Percentiles rank a stretch among this genome's conserved stretches.
Evolutionary conservation across 1,139 yeast species (phyloP).

Genomic region (Diutina rugosa): DNA sequence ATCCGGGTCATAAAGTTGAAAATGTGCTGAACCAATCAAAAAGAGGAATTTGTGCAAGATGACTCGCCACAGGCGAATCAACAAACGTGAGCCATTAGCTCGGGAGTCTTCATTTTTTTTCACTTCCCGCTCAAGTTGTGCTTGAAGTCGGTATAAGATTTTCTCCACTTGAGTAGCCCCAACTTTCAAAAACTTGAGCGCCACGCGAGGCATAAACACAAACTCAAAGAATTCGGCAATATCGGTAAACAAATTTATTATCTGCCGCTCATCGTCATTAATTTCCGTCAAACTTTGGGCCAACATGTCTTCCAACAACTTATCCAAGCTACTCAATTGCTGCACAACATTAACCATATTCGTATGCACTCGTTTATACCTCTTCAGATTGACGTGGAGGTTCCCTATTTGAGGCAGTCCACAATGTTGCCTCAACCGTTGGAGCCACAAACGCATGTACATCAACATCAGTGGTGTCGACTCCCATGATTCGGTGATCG

Average conservation of each 20-base stretch:
- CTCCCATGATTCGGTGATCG: constrained; percentile 38
- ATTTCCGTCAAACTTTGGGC: constrained; percentile 37
- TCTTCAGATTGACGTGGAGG: constrained; percentile 15
- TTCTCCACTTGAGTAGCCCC: constrained; percentile 17
- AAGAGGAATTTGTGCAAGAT: constrained; percentile 65
- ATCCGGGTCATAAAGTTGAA: constrained; percentile 42
- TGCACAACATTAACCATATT: constrained; percentile 8
- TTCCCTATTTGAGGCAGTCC: constrained; percentile 68
- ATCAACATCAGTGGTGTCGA: constrained; percentile 27
- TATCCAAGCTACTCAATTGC: constrained; percentile 48
- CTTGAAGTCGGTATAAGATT: constrained; percentile 10
- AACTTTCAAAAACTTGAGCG: constrained; percentile 29
- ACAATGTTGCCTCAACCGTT: constrained; percentile 62
- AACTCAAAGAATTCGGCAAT: constrained; percentile 57
- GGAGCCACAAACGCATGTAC: constrained; percentile 54
- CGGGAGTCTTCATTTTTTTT: not conserved
- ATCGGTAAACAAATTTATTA: constrained; percentile 30
- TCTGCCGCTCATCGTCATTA: constrained; percentile 33
- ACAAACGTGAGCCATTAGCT: constrained; percentile 4
- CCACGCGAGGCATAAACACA: constrained; percentile 32
- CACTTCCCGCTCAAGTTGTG: not conserved
- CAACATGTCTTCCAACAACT: constrained; percentile 53
- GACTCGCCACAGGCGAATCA: constrained; percentile 41
- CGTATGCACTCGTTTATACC: not conserved
- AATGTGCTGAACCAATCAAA: constrained; percentile 71